Evolutionary conservation across 805 yeast species (phyloP).

Genomic region (Pichia thaimueangensis): DNA sequence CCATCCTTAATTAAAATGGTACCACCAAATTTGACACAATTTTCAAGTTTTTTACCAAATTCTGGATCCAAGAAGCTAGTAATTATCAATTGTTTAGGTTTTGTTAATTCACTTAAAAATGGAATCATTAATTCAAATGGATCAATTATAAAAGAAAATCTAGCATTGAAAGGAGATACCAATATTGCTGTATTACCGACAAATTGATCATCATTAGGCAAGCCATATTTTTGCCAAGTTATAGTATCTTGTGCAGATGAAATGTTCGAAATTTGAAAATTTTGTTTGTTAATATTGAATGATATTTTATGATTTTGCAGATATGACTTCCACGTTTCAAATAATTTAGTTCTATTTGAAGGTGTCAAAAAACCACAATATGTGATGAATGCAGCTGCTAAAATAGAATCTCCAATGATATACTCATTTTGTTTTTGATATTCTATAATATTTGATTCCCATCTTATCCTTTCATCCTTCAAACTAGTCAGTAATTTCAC

Average conservation of each 20-base stretch:
- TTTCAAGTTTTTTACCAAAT: slow-evolving; percentile 64
- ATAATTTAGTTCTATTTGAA: slow-evolving; percentile 28
- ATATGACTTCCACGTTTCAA: slow-evolving; percentile 21
- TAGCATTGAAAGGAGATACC: slow-evolving; percentile 14
- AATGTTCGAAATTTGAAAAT: slow-evolving; percentile 32
- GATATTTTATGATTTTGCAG: slow-evolving; percentile 33
- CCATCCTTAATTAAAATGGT: slow-evolving; percentile 68
- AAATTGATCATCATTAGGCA: slow-evolving; percentile 53
- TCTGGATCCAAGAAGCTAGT: slow-evolving; percentile 71
- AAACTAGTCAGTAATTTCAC: slow-evolving; percentile 54
- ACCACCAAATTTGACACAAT: slow-evolving; percentile 81
- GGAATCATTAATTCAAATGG: slow-evolving; percentile 49
- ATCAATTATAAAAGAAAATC: slow-evolving; percentile 62
- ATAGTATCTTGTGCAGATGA: slow-evolving; percentile 35
- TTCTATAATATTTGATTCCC: slow-evolving; percentile 55
- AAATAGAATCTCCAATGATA: slow-evolving; percentile 58
- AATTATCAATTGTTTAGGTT: slow-evolving; percentile 36
- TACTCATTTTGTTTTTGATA: slow-evolving; percentile 41
- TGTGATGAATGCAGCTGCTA: slow-evolving; percentile 55
- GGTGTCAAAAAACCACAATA: slow-evolving; percentile 49
- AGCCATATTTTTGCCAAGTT: slow-evolving; percentile 47
- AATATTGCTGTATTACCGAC: slow-evolving; percentile 60
- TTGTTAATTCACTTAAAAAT: slow-evolving; percentile 31
- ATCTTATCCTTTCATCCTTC: slow-evolving; percentile 61
- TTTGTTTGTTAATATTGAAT: slow-evolving; percentile 25